Conservation (phyloP, 2,329 filamentous ascomycete species). For the Mariannaea sp. region DNA sequence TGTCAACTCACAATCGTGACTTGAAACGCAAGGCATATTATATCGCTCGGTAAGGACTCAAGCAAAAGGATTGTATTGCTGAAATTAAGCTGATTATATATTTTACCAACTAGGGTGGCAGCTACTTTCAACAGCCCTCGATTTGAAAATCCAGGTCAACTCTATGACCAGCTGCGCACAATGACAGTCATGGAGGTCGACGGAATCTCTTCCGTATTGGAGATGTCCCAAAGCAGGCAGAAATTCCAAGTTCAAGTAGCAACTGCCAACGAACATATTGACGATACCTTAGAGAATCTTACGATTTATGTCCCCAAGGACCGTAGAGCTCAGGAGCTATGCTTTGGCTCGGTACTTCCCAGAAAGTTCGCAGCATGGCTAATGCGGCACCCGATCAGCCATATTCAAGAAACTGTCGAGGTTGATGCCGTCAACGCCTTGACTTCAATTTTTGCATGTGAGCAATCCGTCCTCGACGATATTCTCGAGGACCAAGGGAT, state of each 20-base stretch:
- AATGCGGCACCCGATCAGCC: conserved; percentile 3
- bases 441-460: conserved; percentile 23
- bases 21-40: conserved; percentile 23
- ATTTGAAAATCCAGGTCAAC: rapidly evolving
- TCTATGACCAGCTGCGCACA: conserved; percentile 16
- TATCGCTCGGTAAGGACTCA: conserved; percentile 19
- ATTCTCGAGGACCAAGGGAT: conserved; percentile 26
- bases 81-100: not conserved
- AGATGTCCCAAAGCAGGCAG: conserved; percentile 9
- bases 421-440: conserved; percentile 12
- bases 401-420: conserved; percentile 3
- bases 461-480: conserved; percentile 10
- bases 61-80: not conserved
- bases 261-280: conserved; percentile 25
- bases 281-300: conserved; percentile 1
- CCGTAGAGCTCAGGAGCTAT: conserved; percentile 16
- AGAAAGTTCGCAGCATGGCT: conserved; percentile 25
- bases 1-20: conserved; percentile 10
- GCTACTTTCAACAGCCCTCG: conserved; percentile 25
- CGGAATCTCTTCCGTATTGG: conserved; percentile 14
- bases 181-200: conserved; percentile 21
- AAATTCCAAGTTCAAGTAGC: not conserved
- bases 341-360: conserved; percentile 23
- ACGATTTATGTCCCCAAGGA: conserved; percentile 20
- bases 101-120: conserved; percentile 14